Evolutionary conservation across 78 protist genomes (phyloP), one percentile per base, ranked within the genome.

Genomic region (Goniomonas avonlea): DNA sequence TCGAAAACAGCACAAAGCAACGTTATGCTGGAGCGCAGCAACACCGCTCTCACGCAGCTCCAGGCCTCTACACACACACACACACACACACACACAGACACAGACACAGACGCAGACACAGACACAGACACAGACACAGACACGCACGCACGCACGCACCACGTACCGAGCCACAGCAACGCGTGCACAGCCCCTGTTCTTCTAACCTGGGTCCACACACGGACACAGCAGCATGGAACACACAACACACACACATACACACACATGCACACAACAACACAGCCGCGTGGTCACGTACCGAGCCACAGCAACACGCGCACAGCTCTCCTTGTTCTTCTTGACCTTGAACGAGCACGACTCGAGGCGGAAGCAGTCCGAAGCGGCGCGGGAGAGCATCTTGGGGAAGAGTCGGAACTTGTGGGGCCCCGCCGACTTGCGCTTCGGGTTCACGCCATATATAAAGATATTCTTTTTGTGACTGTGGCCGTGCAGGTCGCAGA

Each of bases 401-500:
- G 29, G 23, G 32, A 27, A 2, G 13, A n/a, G 3, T 38, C 23
- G n/a, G 0, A 25, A 5, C 41, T 20, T 23, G 34, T 1, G 13
- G 4, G 0, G 27, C 40, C n/a, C 55, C 29, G 18, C 21, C 32
- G 38, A 29, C 15, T 56, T 39, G 35, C 50, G 37, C 29, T 56
- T 4, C 39, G 0, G 4, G 31, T 21, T 38, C 59, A 17, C 37
- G 47, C 85, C 90, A 75, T 78, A 86, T 35, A 68, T 78, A 81
- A 86, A 82, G 32, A 61, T 29, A 43, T 60, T 32, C 18, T 11
- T 34, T 59, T 78, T 48, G 18, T 75, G 41, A 37, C 83, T 74
- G 79, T 86, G 90, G 20, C 86, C 90, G 60, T 86, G 90, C 18
- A 86, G 11, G 74, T 86, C 90, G 70, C 8, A 32, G 75, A 40